Percentiles rank a stretch among this genome's conserved stretches.
Evolutionary conservation across 2,329 filamentous ascomycete species (phyloP).

Genomic region (Clarireedia monteithiana): DNA sequence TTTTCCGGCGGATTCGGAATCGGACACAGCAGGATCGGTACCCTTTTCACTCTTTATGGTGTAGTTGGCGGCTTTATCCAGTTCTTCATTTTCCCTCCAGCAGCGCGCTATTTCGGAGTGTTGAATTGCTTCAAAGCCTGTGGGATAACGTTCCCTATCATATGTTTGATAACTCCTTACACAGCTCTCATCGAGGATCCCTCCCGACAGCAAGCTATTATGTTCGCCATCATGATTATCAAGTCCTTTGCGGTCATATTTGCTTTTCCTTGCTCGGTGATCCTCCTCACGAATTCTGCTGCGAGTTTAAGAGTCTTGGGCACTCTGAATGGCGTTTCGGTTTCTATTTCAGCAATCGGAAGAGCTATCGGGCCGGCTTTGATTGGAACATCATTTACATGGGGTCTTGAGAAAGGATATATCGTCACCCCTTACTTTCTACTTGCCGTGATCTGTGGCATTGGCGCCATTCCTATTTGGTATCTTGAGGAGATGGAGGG

Average conservation of each 20-base stretch:
- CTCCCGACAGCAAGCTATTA: conserved; percentile 45
- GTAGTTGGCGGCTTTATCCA: conserved; percentile 73
- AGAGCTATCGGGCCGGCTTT: conserved; percentile 71
- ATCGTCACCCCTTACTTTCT: conserved; percentile 77
- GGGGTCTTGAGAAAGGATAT: conserved; percentile 68
- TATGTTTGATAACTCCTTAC: conserved; percentile 79
- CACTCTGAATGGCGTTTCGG: conserved; percentile 86
- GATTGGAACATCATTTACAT: conserved; percentile 64
- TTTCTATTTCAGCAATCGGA: conserved; percentile 72
- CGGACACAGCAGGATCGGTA: conserved; percentile 67
- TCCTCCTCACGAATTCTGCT: conserved; percentile 84
- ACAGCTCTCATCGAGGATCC: conserved; percentile 52
- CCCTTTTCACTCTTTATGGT: conserved; percentile 79
- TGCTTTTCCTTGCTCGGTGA: conserved; percentile 82
- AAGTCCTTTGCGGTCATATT: conserved; percentile 75
- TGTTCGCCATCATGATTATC: conserved; percentile 61
- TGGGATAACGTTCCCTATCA: conserved; percentile 59
- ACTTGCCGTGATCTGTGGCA: conserved; percentile 52
- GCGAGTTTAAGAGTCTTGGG: conserved; percentile 68
- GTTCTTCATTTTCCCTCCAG: conserved; percentile 76
- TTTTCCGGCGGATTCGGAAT: conserved; percentile 77
- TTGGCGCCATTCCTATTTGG: conserved; percentile 66
- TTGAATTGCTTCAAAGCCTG: conserved; percentile 65
- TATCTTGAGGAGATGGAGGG: conserved; percentile 70
- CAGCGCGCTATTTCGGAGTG: conserved; percentile 67